Evolutionary conservation across 257 asterid genomes (phyloP).

Genomic region (Nemophila menziesii): DNA sequence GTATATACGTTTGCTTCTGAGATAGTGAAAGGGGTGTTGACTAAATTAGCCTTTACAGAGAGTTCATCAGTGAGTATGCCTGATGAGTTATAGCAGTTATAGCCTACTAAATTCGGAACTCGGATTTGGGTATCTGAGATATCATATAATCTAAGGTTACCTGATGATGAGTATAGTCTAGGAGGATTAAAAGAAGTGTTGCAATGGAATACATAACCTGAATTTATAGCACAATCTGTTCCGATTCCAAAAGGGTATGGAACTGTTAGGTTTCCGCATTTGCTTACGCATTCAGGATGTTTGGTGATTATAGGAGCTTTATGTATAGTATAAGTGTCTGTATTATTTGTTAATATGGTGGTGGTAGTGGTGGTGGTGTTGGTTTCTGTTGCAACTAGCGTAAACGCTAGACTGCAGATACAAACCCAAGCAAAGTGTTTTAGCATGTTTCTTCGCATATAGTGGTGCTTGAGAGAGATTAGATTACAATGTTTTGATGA

Average conservation of each 20-base stretch:
- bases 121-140: slow-evolving; percentile 1
- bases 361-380: slow-evolving; percentile 13
- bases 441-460: background rate
- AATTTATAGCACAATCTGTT: slow-evolving; percentile 20
- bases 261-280: slow-evolving; percentile 48
- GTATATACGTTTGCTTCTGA: slow-evolving; percentile 8
- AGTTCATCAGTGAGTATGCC: background rate
- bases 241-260: slow-evolving; percentile 49
- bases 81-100: background rate
- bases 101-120: background rate
- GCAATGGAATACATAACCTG: slow-evolving; percentile 13
- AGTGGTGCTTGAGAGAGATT: background rate
- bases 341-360: background rate
- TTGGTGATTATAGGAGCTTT: slow-evolving; percentile 23
- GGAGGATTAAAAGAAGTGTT: slow-evolving; percentile 8
- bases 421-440: slow-evolving; percentile 10
- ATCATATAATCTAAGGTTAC: background rate
- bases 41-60: background rate
- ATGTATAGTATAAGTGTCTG: slow-evolving; percentile 6
- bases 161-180: slow-evolving; percentile 1
- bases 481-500: too few species aligned
- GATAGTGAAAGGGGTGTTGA: slow-evolving; percentile 6
- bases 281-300: slow-evolving; percentile 25
- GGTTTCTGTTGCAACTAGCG: slow-evolving; percentile 16
- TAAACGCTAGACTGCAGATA: slow-evolving; percentile 10